Conservation (phyloP, 768 basidiomycete species). For the Xerocomellus chrysenteron region DNA sequence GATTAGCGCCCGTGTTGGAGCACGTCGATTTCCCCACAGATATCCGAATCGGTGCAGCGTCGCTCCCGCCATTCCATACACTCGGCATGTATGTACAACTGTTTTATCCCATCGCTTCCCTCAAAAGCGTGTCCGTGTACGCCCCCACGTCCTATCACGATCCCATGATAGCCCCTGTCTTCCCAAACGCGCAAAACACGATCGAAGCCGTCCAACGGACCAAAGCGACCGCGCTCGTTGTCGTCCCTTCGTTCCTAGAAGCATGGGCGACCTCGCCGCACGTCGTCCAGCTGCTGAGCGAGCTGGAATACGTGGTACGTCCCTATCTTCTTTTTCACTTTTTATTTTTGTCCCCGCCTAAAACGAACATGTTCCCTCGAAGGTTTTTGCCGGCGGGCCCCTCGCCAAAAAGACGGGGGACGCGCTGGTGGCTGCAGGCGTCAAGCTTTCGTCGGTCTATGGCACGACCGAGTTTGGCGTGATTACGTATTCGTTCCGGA, state of each 20-base stretch:
- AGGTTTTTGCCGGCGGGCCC: conserved; percentile 39
- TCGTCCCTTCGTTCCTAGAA: conserved; percentile 24
- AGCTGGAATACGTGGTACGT: conserved; percentile 23
- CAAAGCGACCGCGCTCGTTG: no score
- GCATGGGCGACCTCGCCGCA: conserved; percentile 21
- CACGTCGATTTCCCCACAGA: conserved; percentile 5
- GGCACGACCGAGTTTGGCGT: conserved; percentile 40
- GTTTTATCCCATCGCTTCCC: conserved; percentile 8
- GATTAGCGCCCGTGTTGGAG: conserved; percentile 8
- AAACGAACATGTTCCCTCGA: neutral
- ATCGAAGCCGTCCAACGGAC: conserved; percentile 19
- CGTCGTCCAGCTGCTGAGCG: conserved; percentile 15
- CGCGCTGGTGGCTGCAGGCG: conserved; percentile 33
- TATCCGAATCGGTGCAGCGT: conserved; percentile 4
- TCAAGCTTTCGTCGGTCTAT: conserved; percentile 34
- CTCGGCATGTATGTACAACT: conserved; percentile 21
- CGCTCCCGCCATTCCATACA: conserved; percentile 25
- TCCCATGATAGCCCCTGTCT: conserved; percentile 11
- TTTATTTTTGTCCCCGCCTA: neutral
- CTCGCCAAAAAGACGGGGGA: conserved; percentile 39
- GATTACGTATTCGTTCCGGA: conserved; percentile 11
- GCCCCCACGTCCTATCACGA: conserved; percentile 20
- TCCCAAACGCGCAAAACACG: conserved; percentile 21
- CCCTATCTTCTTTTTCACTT: neutral
- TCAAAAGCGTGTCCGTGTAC: conserved; percentile 15